Conservation (phyloP, 75 land plant genomes). For the Pinus albicaulis region DNA sequence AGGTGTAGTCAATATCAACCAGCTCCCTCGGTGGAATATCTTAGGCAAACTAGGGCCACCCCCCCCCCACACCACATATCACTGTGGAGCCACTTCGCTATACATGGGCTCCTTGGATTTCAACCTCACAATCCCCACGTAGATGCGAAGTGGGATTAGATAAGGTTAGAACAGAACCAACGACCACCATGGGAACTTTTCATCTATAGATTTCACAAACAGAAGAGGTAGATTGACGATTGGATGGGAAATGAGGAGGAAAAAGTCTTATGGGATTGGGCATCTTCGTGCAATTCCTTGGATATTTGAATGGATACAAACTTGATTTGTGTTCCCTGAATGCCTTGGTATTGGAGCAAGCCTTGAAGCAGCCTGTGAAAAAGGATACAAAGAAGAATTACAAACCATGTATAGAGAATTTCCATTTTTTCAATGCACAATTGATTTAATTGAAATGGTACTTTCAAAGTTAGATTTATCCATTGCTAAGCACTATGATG, state of each 20-base stretch:
- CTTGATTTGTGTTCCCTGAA: too few relatives aligned
- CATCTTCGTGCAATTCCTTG: too few relatives aligned
- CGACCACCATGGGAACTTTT: slow-evolving; percentile 79
- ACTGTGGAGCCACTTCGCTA: slow-evolving; percentile 48
- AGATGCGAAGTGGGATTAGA: slow-evolving; percentile 35
- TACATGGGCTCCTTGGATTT: slow-evolving; percentile 51
- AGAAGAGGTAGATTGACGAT: slow-evolving; percentile 54
- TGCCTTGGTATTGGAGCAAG: too few relatives aligned
- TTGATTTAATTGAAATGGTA: too few relatives aligned
- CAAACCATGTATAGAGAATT: too few relatives aligned
- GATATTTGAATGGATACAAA: too few relatives aligned
- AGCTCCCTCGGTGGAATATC: slow-evolving; percentile 67
- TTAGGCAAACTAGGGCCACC: slow-evolving; percentile 60
- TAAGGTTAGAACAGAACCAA: slow-evolving; percentile 49
- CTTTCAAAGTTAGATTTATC: too few relatives aligned
- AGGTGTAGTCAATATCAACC: slow-evolving; percentile 83
- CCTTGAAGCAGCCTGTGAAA: too few relatives aligned
- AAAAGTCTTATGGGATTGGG: too few relatives aligned
- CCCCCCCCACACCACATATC: slow-evolving; percentile 94
- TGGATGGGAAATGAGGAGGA: slow-evolving; percentile 69
- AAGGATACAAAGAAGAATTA: too few relatives aligned
- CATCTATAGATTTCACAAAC: slow-evolving; percentile 54
- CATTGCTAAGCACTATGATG: too few relatives aligned
- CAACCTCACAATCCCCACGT: slow-evolving; percentile 46
- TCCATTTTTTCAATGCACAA: too few relatives aligned